phyloP scores from a whole-genome alignment of 768 basidiomycete genomes.

The Tricholoma saponaceum region DNA sequence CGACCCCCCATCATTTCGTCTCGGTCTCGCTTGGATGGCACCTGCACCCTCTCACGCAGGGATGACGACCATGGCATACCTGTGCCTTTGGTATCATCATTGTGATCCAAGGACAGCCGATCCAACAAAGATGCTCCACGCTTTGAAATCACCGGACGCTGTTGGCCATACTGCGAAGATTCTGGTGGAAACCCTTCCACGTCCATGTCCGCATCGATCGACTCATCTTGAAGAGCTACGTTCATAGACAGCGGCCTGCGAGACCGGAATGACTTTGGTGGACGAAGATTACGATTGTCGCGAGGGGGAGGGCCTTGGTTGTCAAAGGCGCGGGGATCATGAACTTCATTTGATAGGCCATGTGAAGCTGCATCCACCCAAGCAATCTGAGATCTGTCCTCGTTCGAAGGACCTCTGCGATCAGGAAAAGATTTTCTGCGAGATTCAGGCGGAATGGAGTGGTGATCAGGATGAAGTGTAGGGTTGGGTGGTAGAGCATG shows the following conservation, averaged over 20 bases:
- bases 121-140: slow-evolving; percentile 30
- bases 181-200: not conserved
- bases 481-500: slow-evolving; percentile 16
- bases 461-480: slow-evolving; percentile 8
- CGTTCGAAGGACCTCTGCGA: not conserved
- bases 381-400: not conserved
- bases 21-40: slow-evolving; percentile 37
- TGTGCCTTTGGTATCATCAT: slow-evolving; percentile 7
- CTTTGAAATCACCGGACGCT: slow-evolving; percentile 12
- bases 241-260: not conserved
- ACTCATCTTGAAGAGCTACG: not conserved
- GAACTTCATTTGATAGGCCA: slow-evolving; percentile 1
- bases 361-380: slow-evolving; percentile 4
- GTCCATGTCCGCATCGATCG: slow-evolving; percentile 1
- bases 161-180: slow-evolving; percentile 1
- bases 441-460: slow-evolving; percentile 2
- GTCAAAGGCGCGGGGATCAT: not conserved
- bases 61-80: slow-evolving; percentile 19
- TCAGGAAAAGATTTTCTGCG: slow-evolving; percentile 3
- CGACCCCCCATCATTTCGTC: slow-evolving; percentile 25
- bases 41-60: slow-evolving; percentile 33
- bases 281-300: not conserved
- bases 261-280: not conserved
- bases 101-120: slow-evolving; percentile 25
- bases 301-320: not conserved